phyloP scores from a whole-genome alignment of 2,329 filamentous ascomycete genomes.

The Proliferodiscus dingleyae region DNA sequence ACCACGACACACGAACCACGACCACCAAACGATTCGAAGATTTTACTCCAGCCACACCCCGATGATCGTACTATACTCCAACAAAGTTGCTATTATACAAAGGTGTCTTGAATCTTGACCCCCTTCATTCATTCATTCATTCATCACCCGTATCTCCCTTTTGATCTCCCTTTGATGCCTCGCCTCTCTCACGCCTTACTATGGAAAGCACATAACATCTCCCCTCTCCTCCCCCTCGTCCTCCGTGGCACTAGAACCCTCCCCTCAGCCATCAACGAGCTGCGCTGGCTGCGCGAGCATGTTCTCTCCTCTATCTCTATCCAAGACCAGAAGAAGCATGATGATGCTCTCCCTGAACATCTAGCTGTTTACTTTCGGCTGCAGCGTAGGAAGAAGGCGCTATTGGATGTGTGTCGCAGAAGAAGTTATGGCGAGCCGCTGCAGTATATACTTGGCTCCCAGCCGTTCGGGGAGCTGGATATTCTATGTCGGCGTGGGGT shows the following conservation, averaged over 20 bases:
- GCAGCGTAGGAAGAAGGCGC: too few species aligned
- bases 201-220: constrained; percentile 47
- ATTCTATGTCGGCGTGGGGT: constrained; percentile 73
- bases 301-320: constrained; percentile 31
- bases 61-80: too few species aligned
- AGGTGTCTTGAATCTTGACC: too few species aligned
- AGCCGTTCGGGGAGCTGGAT: constrained; percentile 81
- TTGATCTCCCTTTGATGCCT: constrained; percentile 45
- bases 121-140: too few species aligned
- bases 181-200: constrained; percentile 56
- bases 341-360: too few species aligned
- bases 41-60: too few species aligned
- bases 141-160: too few species aligned
- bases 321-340: too few species aligned
- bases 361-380: too few species aligned
- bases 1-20: too few species aligned
- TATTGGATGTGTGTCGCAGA: constrained; percentile 42
- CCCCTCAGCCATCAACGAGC: constrained; percentile 59
- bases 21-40: too few species aligned
- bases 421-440: constrained; percentile 65
- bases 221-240: constrained; percentile 53
- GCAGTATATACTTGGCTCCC: constrained; percentile 83
- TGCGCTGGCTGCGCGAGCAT: constrained; percentile 68
- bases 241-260: constrained; percentile 61
- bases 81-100: too few species aligned